Evolutionary conservation across 2,329 filamentous ascomycete genomes (phyloP), one percentile per base, ranked within the genome.

Genomic region (Ophiostoma populinum): DNA sequence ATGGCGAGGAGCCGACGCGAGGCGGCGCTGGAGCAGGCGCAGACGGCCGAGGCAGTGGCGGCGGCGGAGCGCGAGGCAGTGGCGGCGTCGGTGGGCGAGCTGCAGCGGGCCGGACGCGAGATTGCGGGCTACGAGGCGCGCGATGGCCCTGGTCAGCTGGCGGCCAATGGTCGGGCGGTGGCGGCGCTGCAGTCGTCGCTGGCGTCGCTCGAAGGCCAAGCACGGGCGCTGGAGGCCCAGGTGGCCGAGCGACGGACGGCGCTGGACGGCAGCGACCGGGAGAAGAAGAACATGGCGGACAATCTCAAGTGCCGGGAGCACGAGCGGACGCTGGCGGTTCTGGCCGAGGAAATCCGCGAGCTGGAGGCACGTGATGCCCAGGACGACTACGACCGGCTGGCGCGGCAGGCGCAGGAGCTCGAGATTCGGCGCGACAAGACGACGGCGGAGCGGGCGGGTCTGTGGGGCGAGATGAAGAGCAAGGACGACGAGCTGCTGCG

Each of bases 291-390:
- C 43, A 93, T 98, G 46, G 65, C 65, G 16, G 85, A 95, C 51
- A 98, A 98, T 47, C 60, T 95, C 34, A 75, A 75, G 42, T 93
- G 85, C 52, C 80, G 90, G 39, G 77, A 78, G 50, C 77, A 80
- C 41, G 63, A 73, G 37, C 68, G 73, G 36, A 66, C 75, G 24
- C 63, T 94, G 2, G 66, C 80, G 27, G 61, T 59, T 4, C 66
- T 94, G 6, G 60, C 70, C 36, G 53, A 55, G 13, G 80, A 90
- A 40, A 86, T 98, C 42, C 54, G 59, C 26, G 69, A 80, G 40
- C 65, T 98, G 6, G 75, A 86, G 53, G 65, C 67, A 9, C 75
- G 83, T 42, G 81, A 90, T 49, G 85, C 83, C 1, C 75, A 80
- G 43, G 79, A 80, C 28, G 85, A 95, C 55, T 80, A 82, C 45